Conservation (phyloP, 768 basidiomycete species). For the Hemileccinum rubropunctum region DNA sequence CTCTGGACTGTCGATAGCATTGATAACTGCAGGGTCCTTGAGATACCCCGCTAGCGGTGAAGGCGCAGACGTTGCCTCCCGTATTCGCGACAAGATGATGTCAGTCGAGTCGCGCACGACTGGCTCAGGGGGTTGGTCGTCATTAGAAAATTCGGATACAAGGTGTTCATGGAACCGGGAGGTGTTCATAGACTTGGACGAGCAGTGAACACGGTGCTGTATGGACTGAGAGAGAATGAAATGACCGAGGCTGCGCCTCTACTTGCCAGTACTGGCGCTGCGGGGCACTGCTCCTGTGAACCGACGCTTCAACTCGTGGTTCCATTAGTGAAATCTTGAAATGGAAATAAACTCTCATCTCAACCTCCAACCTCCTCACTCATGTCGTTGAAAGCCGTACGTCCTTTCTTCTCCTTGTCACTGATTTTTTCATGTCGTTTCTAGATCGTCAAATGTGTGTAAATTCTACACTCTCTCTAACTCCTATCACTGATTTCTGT, state of each 20-base stretch:
- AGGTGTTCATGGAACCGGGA: slow-evolving; percentile 33
- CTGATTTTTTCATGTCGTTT: not conserved
- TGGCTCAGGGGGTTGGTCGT: slow-evolving; percentile 13
- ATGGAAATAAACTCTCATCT: not conserved
- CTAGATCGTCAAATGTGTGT: slow-evolving; percentile 63
- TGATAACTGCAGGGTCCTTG: slow-evolving; percentile 41
- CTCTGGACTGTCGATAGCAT: slow-evolving; percentile 32
- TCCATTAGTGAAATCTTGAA: too few species aligned
- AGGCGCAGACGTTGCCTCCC: slow-evolving; percentile 44
- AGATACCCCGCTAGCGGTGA: slow-evolving; percentile 45
- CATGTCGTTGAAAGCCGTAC: slow-evolving; percentile 79
- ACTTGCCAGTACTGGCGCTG: slow-evolving; percentile 9
- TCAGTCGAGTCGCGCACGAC: slow-evolving; percentile 23
- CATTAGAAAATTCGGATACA: slow-evolving; percentile 14
- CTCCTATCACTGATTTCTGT: slow-evolving; percentile 20
- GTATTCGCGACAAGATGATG: slow-evolving; percentile 36
- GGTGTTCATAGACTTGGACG: slow-evolving; percentile 20
- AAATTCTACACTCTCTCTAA: not conserved
- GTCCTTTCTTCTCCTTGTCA: slow-evolving; percentile 22
- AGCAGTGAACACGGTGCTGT: not conserved
- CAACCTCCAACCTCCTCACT: not conserved
- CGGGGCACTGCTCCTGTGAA: slow-evolving; percentile 11
- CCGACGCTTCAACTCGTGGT: slow-evolving; percentile 16
- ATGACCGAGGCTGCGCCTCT: not conserved
- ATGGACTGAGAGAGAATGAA: slow-evolving; percentile 5